A percentile compares a stretch with the other conserved stretches of the same genome.
These are phyloP conservation scores for Mycena vitilis DNA, from an alignment of 768 basidiomycete species.

Conservation along the genomic window DNA sequence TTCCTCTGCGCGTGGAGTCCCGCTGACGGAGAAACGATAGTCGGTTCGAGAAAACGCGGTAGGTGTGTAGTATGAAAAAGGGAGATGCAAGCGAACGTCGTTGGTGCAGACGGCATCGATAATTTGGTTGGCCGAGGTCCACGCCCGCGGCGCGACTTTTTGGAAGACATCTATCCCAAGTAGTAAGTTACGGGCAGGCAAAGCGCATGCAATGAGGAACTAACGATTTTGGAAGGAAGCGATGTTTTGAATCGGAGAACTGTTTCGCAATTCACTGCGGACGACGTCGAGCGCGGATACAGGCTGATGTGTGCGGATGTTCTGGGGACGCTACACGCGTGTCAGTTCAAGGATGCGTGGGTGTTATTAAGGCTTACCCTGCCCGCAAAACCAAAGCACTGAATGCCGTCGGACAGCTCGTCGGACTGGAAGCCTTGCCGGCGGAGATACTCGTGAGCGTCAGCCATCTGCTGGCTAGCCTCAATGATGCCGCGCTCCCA, in stretches of 20 bases:
- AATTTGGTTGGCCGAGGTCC: neutral
- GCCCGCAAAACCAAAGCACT: too few species aligned
- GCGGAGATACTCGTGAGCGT: too few species aligned
- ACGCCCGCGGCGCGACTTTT: neutral
- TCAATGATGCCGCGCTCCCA: too few species aligned
- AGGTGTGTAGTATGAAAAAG: neutral
- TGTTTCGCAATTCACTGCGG: neutral
- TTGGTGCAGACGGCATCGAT: neutral
- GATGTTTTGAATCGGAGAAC: neutral
- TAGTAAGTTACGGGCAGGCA: too few species aligned
- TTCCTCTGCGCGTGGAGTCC: neutral
- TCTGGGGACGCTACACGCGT: neutral
- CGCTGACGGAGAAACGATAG: neutral
- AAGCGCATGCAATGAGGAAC: too few species aligned
- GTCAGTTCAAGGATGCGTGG: too few species aligned
- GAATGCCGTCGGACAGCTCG: too few species aligned
- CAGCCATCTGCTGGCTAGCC: too few species aligned
- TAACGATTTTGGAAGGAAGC: neutral
- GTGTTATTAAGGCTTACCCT: too few species aligned
- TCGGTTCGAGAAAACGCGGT: neutral
- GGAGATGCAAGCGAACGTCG: neutral
- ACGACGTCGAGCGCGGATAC: neutral
- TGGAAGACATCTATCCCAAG: too few species aligned
- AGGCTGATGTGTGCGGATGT: neutral
- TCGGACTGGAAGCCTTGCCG: too few species aligned